Evolutionary conservation across 1,139 yeast genomes (phyloP).

Genomic region (Yamadazyma oceani): DNA sequence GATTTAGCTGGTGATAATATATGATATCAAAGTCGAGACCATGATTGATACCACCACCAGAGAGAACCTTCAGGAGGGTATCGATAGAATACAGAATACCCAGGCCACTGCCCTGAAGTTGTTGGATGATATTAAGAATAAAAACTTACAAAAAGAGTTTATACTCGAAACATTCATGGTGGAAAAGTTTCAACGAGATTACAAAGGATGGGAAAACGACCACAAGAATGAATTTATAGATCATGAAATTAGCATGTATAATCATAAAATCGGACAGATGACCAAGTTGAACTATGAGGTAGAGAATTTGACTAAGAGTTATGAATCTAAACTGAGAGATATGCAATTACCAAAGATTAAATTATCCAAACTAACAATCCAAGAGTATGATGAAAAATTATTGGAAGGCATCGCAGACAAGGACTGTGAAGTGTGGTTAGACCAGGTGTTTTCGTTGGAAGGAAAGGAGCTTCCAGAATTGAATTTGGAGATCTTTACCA

Average conservation of each 20-base stretch:
- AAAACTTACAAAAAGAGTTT: constrained; percentile 21
- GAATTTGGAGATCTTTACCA: constrained; percentile 28
- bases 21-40: not conserved
- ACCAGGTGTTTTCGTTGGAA: constrained; percentile 26
- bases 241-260: constrained; percentile 29
- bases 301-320: constrained; percentile 22
- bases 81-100: not conserved
- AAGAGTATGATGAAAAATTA: constrained; percentile 23
- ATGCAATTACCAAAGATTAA: constrained; percentile 31
- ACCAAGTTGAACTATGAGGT: constrained; percentile 28
- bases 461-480: constrained; percentile 27
- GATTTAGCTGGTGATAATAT: not conserved
- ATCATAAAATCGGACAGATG: constrained; percentile 31
- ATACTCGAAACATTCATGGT: constrained; percentile 38
- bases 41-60: not conserved
- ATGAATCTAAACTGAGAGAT: constrained; percentile 24
- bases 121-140: constrained; percentile 13
- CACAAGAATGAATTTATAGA: constrained; percentile 23
- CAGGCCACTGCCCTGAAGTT: constrained; percentile 6
- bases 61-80: not conserved
- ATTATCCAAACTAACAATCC: constrained; percentile 32
- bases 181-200: constrained; percentile 30
- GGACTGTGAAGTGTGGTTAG: constrained; percentile 18
- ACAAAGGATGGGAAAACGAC: constrained; percentile 31
- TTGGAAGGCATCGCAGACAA: constrained; percentile 16